phyloP scores from a whole-genome alignment of 768 basidiomycete genomes.

The Vishniacozyma victoriae region DNA sequence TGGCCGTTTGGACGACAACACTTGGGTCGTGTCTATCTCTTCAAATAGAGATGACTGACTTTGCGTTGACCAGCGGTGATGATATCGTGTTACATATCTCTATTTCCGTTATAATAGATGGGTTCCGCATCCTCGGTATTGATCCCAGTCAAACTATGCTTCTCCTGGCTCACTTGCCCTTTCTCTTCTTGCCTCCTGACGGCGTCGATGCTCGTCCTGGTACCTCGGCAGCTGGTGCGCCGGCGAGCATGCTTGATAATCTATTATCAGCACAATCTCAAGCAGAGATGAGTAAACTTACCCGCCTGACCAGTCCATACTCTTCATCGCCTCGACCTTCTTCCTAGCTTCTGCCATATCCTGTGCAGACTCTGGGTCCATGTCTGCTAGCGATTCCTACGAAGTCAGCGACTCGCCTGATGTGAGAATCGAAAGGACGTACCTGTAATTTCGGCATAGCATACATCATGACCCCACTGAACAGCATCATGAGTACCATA shows the following conservation, averaged over 20 bases:
- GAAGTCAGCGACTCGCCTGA: neutral
- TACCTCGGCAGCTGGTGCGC: slow-evolving; percentile 2
- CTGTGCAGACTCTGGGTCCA: slow-evolving; percentile 42
- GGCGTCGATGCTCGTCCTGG: neutral
- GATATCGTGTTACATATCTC: too few relatives aligned
- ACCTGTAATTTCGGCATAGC: slow-evolving; percentile 42
- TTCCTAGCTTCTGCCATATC: slow-evolving; percentile 39
- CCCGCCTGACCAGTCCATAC: slow-evolving; percentile 39
- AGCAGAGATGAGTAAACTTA: slow-evolving; percentile 15
- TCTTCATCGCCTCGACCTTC: slow-evolving; percentile 29
- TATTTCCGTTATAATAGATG: too few relatives aligned
- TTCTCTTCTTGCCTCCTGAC: slow-evolving; percentile 9
- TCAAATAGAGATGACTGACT: too few relatives aligned
- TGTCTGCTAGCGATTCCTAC: slow-evolving; percentile 30
- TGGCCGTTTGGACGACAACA: too few relatives aligned
- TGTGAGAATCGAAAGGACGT: slow-evolving; percentile 7
- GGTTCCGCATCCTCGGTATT: too few relatives aligned
- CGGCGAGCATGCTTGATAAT: slow-evolving; percentile 24
- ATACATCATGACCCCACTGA: slow-evolving; percentile 39
- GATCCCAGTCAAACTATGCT: too few relatives aligned
- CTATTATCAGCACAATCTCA: slow-evolving; percentile 3
- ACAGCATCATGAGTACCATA: slow-evolving; percentile 46
- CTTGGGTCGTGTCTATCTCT: too few relatives aligned
- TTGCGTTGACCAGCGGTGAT: too few relatives aligned
- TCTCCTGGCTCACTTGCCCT: slow-evolving; percentile 3